Evolutionary conservation across 2,329 filamentous ascomycete species (phyloP), one percentile per base, ranked within the genome.

Genomic region (Rhynchosporium graminicola): DNA sequence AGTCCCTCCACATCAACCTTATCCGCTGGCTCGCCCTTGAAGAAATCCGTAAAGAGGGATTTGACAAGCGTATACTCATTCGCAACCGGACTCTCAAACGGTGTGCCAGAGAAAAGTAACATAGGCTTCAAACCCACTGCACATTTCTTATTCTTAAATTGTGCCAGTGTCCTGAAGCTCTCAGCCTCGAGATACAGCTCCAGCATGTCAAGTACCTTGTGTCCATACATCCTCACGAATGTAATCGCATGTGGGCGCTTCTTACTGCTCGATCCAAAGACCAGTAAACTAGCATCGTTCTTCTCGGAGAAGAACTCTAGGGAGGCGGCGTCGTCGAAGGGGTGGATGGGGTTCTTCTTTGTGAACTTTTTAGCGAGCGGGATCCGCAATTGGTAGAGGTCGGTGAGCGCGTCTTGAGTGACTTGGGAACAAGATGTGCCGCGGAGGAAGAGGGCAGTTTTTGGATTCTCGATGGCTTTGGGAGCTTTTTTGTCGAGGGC

Each of bases 231-330:
- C 66, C 95, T 87, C 46, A 89, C 82, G 51, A 98, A 77, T 0
- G 92, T 97, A 71, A 99, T 76, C 66, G 88, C 88, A 77, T 99
- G 92, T 4, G 93, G 93, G n/a, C 95, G 84, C 83, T 98, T 99
- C 83, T 98, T 99, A 76, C 85, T 91, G 77, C 88, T 89, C 75
- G 85, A 88, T 58, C 88, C 93, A 72, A 96, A 96, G 68, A 95
- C 83, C 68, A 97, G 83, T 54, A 97, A 80, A 51, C 87, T 90
- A 72, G 91, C 88, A 76, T 99, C 95, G 79, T 99, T 99, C 81
- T 98, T 99, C 75, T 93, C 88, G 66, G 89, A 89, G 81, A 99
- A 93, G 81, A 99, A 99, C 78, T 97, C 92, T 69, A 98, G 84
- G 59, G 90, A 94, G 33, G 88, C 82, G 67, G 90, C 80, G 75